Conservation (phyloP, 176 grass and related monocot species). For the Raddia guianensis region DNA sequence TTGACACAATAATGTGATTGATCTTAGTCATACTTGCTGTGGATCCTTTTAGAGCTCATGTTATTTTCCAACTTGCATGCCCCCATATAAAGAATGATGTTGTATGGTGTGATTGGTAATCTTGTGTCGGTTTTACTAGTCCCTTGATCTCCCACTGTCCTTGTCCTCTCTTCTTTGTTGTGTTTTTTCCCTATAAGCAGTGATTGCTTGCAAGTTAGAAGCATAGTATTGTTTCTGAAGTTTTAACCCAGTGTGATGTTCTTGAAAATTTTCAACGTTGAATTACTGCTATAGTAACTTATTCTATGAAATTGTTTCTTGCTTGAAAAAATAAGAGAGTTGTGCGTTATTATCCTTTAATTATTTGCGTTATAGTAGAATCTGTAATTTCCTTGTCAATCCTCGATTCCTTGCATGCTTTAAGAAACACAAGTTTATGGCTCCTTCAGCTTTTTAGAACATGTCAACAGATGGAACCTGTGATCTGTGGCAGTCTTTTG, state of each 20-base stretch:
- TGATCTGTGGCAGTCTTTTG: slow-evolving; percentile 46
- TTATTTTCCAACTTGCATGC: slow-evolving; percentile 3
- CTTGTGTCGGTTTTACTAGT: not conserved
- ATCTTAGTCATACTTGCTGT: not conserved
- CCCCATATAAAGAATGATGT: not conserved
- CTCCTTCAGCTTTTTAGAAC: slow-evolving; percentile 53
- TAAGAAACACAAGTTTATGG: slow-evolving; percentile 30
- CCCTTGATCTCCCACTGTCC: not conserved
- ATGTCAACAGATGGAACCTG: slow-evolving; percentile 54
- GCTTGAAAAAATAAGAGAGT: not conserved
- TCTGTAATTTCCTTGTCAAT: slow-evolving; percentile 7
- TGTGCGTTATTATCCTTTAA: not conserved
- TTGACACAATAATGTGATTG: slow-evolving; percentile 50
- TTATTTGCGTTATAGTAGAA: not conserved
- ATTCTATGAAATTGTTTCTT: not conserved
- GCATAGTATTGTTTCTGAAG: not conserved
- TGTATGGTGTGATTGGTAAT: not conserved
- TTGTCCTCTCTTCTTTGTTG: not conserved
- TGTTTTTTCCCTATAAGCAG: not conserved
- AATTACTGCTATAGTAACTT: not conserved
- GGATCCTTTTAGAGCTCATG: not conserved
- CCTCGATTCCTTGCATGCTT: slow-evolving; percentile 18
- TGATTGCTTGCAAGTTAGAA: not conserved
- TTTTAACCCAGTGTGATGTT: not conserved
- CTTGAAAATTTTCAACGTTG: not conserved